A percentile compares a stretch with the other conserved stretches of the same genome.
These are phyloP conservation scores for Ogataea nonfermentans DNA, from an alignment of 805 yeast genomes.

Conservation along the genomic window DNA sequence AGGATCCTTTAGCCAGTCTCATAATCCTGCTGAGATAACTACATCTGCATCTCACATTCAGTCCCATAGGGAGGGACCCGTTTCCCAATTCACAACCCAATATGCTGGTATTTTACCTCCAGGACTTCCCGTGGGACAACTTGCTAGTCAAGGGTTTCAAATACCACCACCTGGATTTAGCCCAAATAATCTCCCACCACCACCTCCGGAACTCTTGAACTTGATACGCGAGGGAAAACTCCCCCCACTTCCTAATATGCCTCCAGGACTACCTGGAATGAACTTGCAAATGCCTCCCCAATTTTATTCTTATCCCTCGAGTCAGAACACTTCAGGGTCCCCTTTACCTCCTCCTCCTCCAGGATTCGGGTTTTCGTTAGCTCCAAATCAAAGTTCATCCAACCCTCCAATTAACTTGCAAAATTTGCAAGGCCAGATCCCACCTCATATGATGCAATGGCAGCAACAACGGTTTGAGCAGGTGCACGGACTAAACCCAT, in stretches of 20 bases:
- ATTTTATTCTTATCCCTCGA: constrained; percentile 3
- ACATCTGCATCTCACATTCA: constrained; percentile 2
- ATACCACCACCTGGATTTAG: constrained; percentile 16
- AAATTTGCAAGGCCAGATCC: constrained; percentile 14
- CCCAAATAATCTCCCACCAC: constrained; percentile 24
- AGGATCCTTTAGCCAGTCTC: not conserved
- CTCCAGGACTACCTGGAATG: constrained; percentile 5
- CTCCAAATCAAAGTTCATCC: not conserved
- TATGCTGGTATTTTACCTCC: constrained; percentile 4
- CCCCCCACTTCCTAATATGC: constrained; percentile 31
- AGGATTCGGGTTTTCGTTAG: constrained; percentile 2
- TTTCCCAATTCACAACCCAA: not conserved
- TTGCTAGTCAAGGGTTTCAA: constrained; percentile 8
- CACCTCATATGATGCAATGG: constrained; percentile 19
- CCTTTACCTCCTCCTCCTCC: constrained; percentile 9
- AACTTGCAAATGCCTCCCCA: constrained; percentile 3
- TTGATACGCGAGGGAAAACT: constrained; percentile 29
- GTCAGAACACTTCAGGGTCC: not conserved
- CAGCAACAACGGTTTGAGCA: constrained; percentile 12
- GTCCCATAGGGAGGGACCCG: not conserved
- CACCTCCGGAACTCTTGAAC: constrained; percentile 30
- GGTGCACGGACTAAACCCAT: constrained; percentile 1
- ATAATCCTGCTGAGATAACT: constrained; percentile 1
- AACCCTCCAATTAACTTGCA: not conserved
- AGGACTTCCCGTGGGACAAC: constrained; percentile 4